Conservation (phyloP, 768 basidiomycete species). For the Coprinellus micaceus region DNA sequence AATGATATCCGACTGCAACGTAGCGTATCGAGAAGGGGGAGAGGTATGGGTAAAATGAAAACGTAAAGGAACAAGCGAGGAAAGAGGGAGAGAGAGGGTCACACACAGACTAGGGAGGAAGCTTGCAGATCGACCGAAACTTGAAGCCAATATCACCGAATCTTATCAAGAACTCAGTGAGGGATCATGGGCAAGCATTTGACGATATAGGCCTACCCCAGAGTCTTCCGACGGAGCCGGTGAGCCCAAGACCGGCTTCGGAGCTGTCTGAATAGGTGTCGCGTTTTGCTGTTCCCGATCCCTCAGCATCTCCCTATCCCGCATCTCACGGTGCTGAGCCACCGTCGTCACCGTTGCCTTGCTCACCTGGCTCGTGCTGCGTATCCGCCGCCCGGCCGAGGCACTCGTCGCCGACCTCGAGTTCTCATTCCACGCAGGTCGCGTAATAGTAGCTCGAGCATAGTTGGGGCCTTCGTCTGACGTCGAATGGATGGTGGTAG, state of each 20-base stretch:
- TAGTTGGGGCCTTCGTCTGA: conserved; percentile 64
- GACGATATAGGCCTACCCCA: conserved; percentile 79
- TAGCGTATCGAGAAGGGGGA: conserved; percentile 10
- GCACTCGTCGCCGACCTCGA: conserved; percentile 27
- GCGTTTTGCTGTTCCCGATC: too few species aligned
- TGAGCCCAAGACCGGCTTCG: conserved; percentile 46
- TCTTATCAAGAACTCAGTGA: conserved; percentile 42
- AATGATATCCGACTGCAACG: not conserved
- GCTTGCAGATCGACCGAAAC: conserved; percentile 3
- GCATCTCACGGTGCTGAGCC: conserved; percentile 27
- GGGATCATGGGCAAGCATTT: conserved; percentile 74
- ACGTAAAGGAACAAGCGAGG: conserved; percentile 10
- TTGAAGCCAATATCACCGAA: conserved; percentile 17
- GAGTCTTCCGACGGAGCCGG: conserved; percentile 81
- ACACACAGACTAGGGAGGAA: conserved; percentile 20
- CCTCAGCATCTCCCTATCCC: not conserved
- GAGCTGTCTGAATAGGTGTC: conserved; percentile 17
- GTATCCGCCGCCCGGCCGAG: conserved; percentile 41
- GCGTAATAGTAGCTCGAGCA: conserved; percentile 68
- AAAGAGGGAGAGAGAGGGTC: conserved; percentile 14
- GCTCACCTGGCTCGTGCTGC: conserved; percentile 73
- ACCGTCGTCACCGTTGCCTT: conserved; percentile 45
- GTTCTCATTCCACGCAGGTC: conserved; percentile 70
- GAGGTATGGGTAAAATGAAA: conserved; percentile 26
- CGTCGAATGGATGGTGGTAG: conserved; percentile 11